These are phyloP conservation scores for Aspergillus sparsus DNA, from an alignment of 495 filamentous ascomycete genomes.

Conservation along the genomic window DNA sequence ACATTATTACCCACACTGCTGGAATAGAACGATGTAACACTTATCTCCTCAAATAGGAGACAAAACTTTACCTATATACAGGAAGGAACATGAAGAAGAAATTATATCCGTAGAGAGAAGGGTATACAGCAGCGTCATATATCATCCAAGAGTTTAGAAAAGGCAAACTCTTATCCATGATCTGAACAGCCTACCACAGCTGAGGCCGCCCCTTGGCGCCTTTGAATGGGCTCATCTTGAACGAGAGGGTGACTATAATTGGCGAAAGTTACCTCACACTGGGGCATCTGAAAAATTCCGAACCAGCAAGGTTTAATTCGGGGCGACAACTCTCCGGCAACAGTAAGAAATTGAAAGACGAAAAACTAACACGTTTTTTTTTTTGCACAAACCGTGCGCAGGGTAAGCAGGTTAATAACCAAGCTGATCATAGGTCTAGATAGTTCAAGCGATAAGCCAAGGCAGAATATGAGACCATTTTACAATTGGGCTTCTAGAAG, in stretches of 20 bases:
- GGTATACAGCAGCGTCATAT: constrained; percentile 26
- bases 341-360: no score
- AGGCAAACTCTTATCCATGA: constrained; percentile 6
- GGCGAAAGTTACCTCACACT: neutral
- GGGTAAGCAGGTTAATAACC: no score
- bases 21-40: constrained; percentile 1
- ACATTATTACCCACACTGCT: constrained; percentile 3
- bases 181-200: neutral
- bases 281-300: constrained; percentile 4
- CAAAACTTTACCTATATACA: constrained; percentile 24
- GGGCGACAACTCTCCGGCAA: no score
- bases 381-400: neutral
- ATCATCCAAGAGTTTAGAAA: constrained; percentile 6
- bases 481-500: constrained; percentile 38
- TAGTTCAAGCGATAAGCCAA: constrained; percentile 5
- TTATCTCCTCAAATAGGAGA: neutral
- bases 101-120: constrained; percentile 15
- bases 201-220: neutral
- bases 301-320: constrained; percentile 10
- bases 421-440: no score
- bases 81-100: constrained; percentile 12
- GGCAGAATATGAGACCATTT: neutral
- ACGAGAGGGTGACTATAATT: neutral
- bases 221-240: neutral
- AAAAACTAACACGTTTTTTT: neutral